Base-by-base conservation (phyloP, 352 stramenopile genomes). In the Aphanomyces stellatus region DNA sequence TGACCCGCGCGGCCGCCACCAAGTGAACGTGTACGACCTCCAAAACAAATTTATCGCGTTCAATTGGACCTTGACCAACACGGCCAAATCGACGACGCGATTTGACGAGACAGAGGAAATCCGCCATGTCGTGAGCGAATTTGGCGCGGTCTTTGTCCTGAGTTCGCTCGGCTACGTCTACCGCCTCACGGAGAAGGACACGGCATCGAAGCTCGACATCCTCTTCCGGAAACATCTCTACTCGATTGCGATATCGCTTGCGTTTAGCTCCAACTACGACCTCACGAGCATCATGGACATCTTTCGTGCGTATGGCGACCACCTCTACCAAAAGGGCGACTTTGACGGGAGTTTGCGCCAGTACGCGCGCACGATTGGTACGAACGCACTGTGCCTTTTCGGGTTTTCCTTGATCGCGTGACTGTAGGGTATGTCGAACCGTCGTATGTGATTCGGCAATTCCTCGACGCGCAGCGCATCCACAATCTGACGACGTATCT, bases 361-460 rank as follows among this genome's bases (percentile, higher is more conserved):
- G 77, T 99, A 99, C 73, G 90, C 95, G 51, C 81, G 95, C 37
- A 99, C 96, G 4, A 98, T 99, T 73, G 96, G 64, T 62, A 55
- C 31, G 53, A 19, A 55, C 70, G 19, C 73, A 3, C 19, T 43
- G 5, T 48, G 1, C 57, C 30, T 17, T 53, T 22, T 8, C 46
- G 17, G 19, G 22, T 11, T 66, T 27, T 22, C 13, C 25, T 31
- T 51, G 27, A 13, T 31, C 7, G 46, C 24, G 10, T 53, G 46
- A 15, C 59, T 27, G 76, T 78, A 51, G 74, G 97, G 0, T 93
- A 97, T 42, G 78, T 99, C 3, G 96, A 99, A 70, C 91, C 96
- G 5, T 99, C 94, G 4, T 98, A 99, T 71, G 96, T 99, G 40
- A 98, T 99, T 70, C 95, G 95, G 64, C 88, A 95, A 33, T 99